Conservation (phyloP, 306 rosid species). For the Sphenostylis stenocarpa region DNA sequence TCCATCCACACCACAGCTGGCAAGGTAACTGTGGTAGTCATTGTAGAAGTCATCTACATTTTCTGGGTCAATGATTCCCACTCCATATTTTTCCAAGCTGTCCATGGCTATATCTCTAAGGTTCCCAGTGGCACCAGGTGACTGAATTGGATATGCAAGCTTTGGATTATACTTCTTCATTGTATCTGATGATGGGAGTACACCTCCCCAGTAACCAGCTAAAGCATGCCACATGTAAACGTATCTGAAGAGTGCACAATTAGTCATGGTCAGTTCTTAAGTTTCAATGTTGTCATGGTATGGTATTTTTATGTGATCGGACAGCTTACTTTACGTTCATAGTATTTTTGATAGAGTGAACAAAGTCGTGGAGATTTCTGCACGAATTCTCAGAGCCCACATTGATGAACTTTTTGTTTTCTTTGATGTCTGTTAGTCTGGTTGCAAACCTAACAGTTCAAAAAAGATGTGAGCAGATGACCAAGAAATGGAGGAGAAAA, state of each 20-base stretch:
- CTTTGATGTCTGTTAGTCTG: constrained; percentile 60
- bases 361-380: constrained; percentile 49
- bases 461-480: constrained; percentile 19
- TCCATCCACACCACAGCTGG: constrained; percentile 63
- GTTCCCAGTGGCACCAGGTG: constrained; percentile 56
- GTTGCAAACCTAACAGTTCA: constrained; percentile 52
- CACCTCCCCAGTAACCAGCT: constrained; percentile 86
- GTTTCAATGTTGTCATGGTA: not conserved
- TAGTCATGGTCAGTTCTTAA: not conserved
- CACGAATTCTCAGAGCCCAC: constrained; percentile 36
- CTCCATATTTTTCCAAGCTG: constrained; percentile 70
- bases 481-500: constrained; percentile 21
- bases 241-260: constrained; percentile 43
- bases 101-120: constrained; percentile 54
- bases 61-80: constrained; percentile 57
- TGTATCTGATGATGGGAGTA: constrained; percentile 54
- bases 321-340: constrained; percentile 64
- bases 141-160: constrained; percentile 55
- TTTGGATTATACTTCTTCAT: constrained; percentile 64
- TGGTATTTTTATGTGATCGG: not conserved
- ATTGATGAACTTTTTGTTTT: constrained; percentile 61
- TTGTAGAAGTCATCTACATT: constrained; percentile 56
- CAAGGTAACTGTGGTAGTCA: constrained; percentile 70
- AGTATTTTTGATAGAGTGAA: constrained; percentile 51
- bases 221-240: constrained; percentile 79